Percentiles rank a stretch among this genome's conserved stretches.
Evolutionary conservation across 23 red algal genomes (phyloP).

Genomic region (Gracilaria domingensis): DNA sequence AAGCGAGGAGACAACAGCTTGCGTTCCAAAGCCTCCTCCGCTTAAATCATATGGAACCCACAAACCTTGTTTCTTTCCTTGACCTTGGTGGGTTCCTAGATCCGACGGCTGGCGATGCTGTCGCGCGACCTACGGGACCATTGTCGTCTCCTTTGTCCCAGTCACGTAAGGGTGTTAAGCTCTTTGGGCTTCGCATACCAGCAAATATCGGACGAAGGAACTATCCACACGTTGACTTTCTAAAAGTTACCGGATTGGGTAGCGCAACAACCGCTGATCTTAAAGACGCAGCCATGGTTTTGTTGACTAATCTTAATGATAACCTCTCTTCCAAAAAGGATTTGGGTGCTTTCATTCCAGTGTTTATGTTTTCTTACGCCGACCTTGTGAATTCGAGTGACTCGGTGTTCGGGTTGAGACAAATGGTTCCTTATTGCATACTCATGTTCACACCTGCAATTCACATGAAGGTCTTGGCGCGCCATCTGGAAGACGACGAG

Average conservation of each 20-base stretch:
- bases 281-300: slow-evolving; percentile 72
- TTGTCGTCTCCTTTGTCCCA: slow-evolving; percentile 68
- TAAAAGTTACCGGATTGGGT: slow-evolving; percentile 76
- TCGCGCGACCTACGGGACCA: slow-evolving; percentile 75
- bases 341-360: slow-evolving; percentile 63
- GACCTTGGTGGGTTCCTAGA: slow-evolving; percentile 76
- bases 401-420: slow-evolving; percentile 69
- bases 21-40: slow-evolving; percentile 65
- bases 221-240: slow-evolving; percentile 72
- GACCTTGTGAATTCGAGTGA: slow-evolving; percentile 79
- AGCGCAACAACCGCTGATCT: slow-evolving; percentile 77
- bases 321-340: slow-evolving; percentile 36
- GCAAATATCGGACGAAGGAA: slow-evolving; percentile 57
- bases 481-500: slow-evolving; percentile 83
- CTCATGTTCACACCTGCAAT: slow-evolving; percentile 81
- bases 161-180: slow-evolving; percentile 54
- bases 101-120: slow-evolving; percentile 73
- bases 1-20: slow-evolving; percentile 75
- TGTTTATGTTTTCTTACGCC: slow-evolving; percentile 83
- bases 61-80: slow-evolving; percentile 60
- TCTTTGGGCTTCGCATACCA: slow-evolving; percentile 57
- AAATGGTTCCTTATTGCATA: slow-evolving; percentile 51
- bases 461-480: slow-evolving; percentile 84
- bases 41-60: slow-evolving; percentile 69
- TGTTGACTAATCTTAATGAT: slow-evolving; percentile 28